Evolutionary conservation across 2,329 filamentous ascomycete genomes (phyloP), one percentile per base, ranked within the genome.

Genomic region (Verticillium nubilum): DNA sequence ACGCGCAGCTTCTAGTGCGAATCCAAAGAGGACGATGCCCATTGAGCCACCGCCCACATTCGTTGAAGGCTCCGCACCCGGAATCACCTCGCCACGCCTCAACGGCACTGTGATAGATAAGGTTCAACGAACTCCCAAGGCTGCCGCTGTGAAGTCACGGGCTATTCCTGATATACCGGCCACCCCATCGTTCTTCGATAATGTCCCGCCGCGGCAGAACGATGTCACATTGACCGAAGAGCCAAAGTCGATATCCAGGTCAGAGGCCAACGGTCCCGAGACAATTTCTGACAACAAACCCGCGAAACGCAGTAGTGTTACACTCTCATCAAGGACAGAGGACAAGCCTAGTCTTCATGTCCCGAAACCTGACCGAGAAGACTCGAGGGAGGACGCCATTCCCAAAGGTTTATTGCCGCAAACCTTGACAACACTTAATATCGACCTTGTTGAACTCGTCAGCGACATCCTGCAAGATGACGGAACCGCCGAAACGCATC

Each of bases 381-480:
- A 53, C 25, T 12, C 52, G 13, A 15, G 25, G 19, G 55, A 57
- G 12, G 35, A 52, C 13, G 37, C 26, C 15, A 27, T 53, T 3
- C 52, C 52, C 4, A 69, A 77, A 23, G 63, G 66, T 37, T 70
- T 78, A 25, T 73, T 84, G 2, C 86, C 86, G 0, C 86, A 89
- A 66, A 79, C 84, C 4, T 66, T 89, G 9, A 77, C 77, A 0
- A 74, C 71, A 2, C 73, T 89, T 3, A 80, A 80, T 59, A 74
- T 83, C 3, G 80, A 85, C 37, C 71, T 85, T 1, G 76, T 88
- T 33, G 80, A 86, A 58, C 82, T 88, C 62, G 74, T 88, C 23
- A 87, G 85, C 64, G 80, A 87, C 65, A 74, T 85, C 2, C 76
- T 87, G 17, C 79, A 85, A 65, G 77, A 84, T 58, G 84, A 88